Percentiles rank a stretch among this genome's conserved stretches.
These are phyloP conservation scores for Zelopaecilomyces penicillatus DNA, from an alignment of 2,329 filamentous ascomycete species.

Conservation along the genomic window DNA sequence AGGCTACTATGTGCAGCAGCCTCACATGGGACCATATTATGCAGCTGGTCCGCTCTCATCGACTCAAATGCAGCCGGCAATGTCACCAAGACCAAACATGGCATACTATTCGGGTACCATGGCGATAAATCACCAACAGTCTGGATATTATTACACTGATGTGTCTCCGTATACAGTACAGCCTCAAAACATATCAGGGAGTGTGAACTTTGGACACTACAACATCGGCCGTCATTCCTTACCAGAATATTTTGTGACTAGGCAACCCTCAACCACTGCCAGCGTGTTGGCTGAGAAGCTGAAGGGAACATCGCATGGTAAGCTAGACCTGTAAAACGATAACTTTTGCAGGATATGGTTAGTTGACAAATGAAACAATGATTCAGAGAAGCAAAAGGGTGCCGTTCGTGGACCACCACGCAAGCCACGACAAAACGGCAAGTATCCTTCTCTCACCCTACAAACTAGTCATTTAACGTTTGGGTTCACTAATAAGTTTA, in stretches of 20 bases:
- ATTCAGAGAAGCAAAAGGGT: slow-evolving; percentile 7
- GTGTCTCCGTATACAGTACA: slow-evolving; percentile 28
- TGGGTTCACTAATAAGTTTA: slow-evolving; percentile 2
- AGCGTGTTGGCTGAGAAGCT: neutral
- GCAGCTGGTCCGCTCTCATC: slow-evolving; percentile 29
- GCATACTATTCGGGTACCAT: slow-evolving; percentile 37
- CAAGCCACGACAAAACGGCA: slow-evolving; percentile 51
- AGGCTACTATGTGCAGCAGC: slow-evolving; percentile 40
- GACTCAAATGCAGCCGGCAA: slow-evolving; percentile 24
- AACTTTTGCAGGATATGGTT: too few relatives aligned
- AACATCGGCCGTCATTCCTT: slow-evolving; percentile 16
- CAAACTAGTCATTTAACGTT: neutral
- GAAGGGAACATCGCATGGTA: neutral
- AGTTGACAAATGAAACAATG: neutral
- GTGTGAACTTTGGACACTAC: slow-evolving; percentile 29
- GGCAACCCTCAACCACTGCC: slow-evolving; percentile 5
- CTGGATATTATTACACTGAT: slow-evolving; percentile 38
- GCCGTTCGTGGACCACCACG: slow-evolving; percentile 27
- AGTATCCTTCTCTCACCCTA: slow-evolving; percentile 15
- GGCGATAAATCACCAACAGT: slow-evolving; percentile 33
- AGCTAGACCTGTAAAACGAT: too few relatives aligned
- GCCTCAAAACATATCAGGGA: slow-evolving; percentile 21
- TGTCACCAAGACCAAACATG: slow-evolving; percentile 30
- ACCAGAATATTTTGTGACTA: slow-evolving; percentile 17
- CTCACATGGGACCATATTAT: slow-evolving; percentile 39